Evolutionary conservation across 352 stramenopile species (phyloP).

Genomic region (Pythium rhizo-oryzae): DNA sequence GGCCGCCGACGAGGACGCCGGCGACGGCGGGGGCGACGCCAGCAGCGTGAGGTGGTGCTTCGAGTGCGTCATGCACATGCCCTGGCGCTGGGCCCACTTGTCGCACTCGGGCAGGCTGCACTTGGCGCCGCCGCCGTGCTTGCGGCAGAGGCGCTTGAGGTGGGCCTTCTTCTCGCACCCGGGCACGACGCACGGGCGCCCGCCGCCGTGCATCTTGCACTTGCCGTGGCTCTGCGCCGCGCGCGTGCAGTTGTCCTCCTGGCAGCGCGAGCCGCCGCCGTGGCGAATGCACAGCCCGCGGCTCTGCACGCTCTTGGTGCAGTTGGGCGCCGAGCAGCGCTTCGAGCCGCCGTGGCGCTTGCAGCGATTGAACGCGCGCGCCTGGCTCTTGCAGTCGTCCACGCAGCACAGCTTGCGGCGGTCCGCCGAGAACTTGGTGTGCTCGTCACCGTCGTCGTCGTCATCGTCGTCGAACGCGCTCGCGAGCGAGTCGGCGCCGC

Average conservation of each 20-base stretch:
- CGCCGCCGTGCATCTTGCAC: slow-evolving; percentile 67
- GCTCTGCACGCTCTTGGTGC: slow-evolving; percentile 85
- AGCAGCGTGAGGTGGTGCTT: slow-evolving; percentile 43
- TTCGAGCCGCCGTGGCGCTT: slow-evolving; percentile 86
- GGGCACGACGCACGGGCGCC: slow-evolving; percentile 56
- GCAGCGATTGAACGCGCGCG: slow-evolving; percentile 81
- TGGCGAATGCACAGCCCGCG: slow-evolving; percentile 65
- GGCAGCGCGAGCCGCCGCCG: slow-evolving; percentile 75
- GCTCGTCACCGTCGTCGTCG: slow-evolving; percentile 14
- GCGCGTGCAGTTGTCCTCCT: slow-evolving; percentile 58
- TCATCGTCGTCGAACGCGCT: slow-evolving; percentile 25
- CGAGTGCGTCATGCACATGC: slow-evolving; percentile 87
- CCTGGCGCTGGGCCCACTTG: slow-evolving; percentile 84
- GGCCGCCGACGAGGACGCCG: slow-evolving; percentile 7
- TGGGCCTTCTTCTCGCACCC: slow-evolving; percentile 85
- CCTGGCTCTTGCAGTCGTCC: slow-evolving; percentile 80
- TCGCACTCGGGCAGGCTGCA: slow-evolving; percentile 66
- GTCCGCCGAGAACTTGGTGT: slow-evolving; percentile 63
- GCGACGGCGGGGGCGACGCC: slow-evolving; percentile 31
- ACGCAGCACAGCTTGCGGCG: slow-evolving; percentile 76
- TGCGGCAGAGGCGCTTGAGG: slow-evolving; percentile 79
- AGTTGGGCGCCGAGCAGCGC: slow-evolving; percentile 67
- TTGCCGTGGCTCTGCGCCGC: slow-evolving; percentile 73
- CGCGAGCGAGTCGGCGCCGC: slow-evolving; percentile 12
- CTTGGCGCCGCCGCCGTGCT: slow-evolving; percentile 82